These are phyloP conservation scores for Penicillium thymicola DNA, from an alignment of 2,329 filamentous ascomycete species.

Conservation along the genomic window DNA sequence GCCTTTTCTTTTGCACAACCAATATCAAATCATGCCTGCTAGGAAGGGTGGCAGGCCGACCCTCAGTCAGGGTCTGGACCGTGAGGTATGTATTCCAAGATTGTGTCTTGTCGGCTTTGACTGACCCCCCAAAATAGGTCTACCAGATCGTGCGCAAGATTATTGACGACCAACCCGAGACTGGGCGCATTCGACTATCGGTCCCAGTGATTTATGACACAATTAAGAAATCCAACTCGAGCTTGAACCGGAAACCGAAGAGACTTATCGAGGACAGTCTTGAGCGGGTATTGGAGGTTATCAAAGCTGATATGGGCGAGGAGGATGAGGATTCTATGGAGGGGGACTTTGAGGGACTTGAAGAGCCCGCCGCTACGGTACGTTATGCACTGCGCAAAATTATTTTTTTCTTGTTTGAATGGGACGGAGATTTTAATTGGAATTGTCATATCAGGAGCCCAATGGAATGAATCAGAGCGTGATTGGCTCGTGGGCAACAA, in stretches of 20 bases:
- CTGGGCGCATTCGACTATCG: constrained; percentile 51
- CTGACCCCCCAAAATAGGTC: constrained; percentile 46
- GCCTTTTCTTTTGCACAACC: constrained; percentile 19
- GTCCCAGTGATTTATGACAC: constrained; percentile 67
- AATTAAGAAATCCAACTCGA: constrained; percentile 83
- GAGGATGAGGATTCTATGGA: constrained; percentile 52
- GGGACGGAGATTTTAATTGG: background rate
- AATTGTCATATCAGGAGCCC: constrained; percentile 39
- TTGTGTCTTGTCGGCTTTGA: constrained; percentile 10
- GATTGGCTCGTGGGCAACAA: constrained; percentile 55
- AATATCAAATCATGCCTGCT: constrained; percentile 34
- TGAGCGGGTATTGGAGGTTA: constrained; percentile 71
- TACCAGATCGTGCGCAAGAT: constrained; percentile 77
- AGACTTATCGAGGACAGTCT: constrained; percentile 79
- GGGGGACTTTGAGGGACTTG: constrained; percentile 51
- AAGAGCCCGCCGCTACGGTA: constrained; percentile 36
- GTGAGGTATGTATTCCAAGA: constrained; percentile 50
- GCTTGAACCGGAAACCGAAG: constrained; percentile 77
- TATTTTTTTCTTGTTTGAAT: too few species aligned
- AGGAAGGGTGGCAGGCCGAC: constrained; percentile 44
- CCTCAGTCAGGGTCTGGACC: constrained; percentile 58
- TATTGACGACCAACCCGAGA: constrained; percentile 61
- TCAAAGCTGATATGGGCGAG: constrained; percentile 63
- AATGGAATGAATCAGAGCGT: constrained; percentile 67
- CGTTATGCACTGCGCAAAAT: constrained; percentile 24